Evolutionary conservation across 2,329 filamentous ascomycete genomes (phyloP), one percentile per base, ranked within the genome.

Genomic region (Xylariomycetidae sp.): DNA sequence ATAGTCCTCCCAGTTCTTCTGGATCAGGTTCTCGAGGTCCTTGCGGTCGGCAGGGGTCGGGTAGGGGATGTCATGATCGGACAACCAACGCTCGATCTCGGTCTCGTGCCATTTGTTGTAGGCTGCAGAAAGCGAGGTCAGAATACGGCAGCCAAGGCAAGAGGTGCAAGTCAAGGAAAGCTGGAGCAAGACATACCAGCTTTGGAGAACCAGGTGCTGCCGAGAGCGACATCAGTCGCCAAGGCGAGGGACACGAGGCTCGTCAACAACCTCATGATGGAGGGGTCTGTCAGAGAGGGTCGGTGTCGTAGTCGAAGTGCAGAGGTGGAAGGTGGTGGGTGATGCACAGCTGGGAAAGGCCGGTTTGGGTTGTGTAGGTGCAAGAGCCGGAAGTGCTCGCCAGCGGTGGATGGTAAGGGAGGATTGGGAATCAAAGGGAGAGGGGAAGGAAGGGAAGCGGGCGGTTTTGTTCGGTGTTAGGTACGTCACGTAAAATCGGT

Each of bases 41-140:
- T 92, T 94, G 54, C 92, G 87, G 63, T 95, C 88, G 30, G 90
- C 79, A 9, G 89, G 79, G 9, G 78, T 81, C n/a, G 92, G 88
- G 59, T 95, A 88, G 8, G 90, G 87, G 37, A 98, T 72, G 58
- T 89, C 78, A 65, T 96, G 76, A 58, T 98, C 92, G 19, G 85
- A 85, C 31, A 98, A 79, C 92, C 92, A 98, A 53, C 89, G 79
- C 68, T 98, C 90, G 19, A 98, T 78, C 72, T 98, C 92, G 15
- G 86, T 94, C 70, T 96, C 82, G 53, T 96, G 90, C 92, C 92
- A 98, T 61, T 92, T 95, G 67, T 96, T 95, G 72, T 96, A 96
- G 12, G 82, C 90, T 95, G 54, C 30, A 47, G 43, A 39, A 55
- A 44, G 39, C 35, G 26, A 34, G 42, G 39, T 60, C 40, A 59